These are phyloP conservation scores for Colletotrichum lini DNA, from an alignment of 2,329 filamentous ascomycete species.

Conservation along the genomic window DNA sequence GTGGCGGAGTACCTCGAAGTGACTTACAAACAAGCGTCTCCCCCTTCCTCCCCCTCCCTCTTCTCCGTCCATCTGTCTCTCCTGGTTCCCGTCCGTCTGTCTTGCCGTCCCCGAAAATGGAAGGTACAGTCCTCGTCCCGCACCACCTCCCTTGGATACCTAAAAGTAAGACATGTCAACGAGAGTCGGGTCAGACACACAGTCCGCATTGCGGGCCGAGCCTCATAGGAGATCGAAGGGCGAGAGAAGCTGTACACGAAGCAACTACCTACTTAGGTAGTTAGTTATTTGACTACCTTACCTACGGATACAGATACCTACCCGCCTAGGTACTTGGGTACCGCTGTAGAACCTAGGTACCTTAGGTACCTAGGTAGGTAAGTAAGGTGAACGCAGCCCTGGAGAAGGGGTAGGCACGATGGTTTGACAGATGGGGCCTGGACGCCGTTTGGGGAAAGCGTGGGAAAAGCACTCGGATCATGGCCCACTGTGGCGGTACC, in stretches of 20 bases:
- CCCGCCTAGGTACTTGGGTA: too few species aligned
- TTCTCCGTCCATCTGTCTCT: too few species aligned
- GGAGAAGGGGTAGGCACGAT: slow-evolving; percentile 19
- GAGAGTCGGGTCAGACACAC: slow-evolving; percentile 2
- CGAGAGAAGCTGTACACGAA: not conserved
- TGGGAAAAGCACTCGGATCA: slow-evolving; percentile 25
- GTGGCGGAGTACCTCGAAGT: not conserved
- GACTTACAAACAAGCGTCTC: too few species aligned
- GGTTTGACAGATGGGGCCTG: slow-evolving; percentile 34
- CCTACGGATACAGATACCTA: too few species aligned
- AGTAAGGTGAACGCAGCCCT: not conserved
- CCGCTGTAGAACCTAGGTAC: not conserved
- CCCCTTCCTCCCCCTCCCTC: too few species aligned
- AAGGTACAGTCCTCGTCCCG: not conserved
- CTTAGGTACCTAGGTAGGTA: not conserved
- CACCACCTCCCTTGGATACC: not conserved
- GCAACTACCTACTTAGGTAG: too few species aligned
- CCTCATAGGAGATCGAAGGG: not conserved
- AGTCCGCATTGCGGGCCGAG: slow-evolving; percentile 35
- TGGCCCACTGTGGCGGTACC: slow-evolving; percentile 6
- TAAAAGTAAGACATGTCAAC: not conserved
- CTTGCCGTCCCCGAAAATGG: not conserved
- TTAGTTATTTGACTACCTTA: too few species aligned
- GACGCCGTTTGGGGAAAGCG: slow-evolving; percentile 1
- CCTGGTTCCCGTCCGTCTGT: not conserved